Evolutionary conservation across 805 yeast species (phyloP).

Genomic region (Tanozyma kutaoensis): DNA sequence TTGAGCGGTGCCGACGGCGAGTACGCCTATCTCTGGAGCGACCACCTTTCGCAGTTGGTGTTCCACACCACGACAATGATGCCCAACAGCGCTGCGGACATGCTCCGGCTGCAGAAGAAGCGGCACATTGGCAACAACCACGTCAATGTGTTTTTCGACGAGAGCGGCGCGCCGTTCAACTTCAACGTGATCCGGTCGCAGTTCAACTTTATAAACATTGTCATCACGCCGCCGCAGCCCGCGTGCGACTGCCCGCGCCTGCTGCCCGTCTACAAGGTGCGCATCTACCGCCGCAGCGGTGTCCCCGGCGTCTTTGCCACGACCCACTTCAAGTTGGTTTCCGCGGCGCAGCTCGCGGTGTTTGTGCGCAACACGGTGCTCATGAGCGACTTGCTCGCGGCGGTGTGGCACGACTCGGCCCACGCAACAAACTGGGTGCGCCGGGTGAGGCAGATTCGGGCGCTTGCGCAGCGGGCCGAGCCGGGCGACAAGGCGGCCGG

Average conservation of each 20-base stretch:
- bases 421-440: constrained; percentile 52
- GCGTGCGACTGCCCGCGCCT: no score
- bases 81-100: constrained; percentile 39
- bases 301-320: constrained; percentile 71
- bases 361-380: constrained; percentile 57
- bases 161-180: constrained; percentile 48
- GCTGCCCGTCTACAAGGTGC: constrained; percentile 36
- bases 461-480: constrained; percentile 3
- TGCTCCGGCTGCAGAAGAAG: constrained; percentile 43
- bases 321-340: constrained; percentile 59
- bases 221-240: constrained; percentile 61
- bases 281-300: constrained; percentile 50
- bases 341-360: constrained; percentile 42
- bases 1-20: constrained; percentile 61
- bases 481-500: not conserved
- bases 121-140: constrained; percentile 80
- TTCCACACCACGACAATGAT: constrained; percentile 76
- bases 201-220: constrained; percentile 73
- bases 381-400: constrained; percentile 59
- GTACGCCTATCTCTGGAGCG: constrained; percentile 59
- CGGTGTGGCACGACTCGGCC: constrained; percentile 50
- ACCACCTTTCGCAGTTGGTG: constrained; percentile 55
- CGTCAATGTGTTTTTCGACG: constrained; percentile 74
- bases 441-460: constrained; percentile 41
- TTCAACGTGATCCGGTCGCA: constrained; percentile 64